phyloP scores from a whole-genome alignment of 2,329 filamentous ascomycete genomes.

The Ascochyta lentis region DNA sequence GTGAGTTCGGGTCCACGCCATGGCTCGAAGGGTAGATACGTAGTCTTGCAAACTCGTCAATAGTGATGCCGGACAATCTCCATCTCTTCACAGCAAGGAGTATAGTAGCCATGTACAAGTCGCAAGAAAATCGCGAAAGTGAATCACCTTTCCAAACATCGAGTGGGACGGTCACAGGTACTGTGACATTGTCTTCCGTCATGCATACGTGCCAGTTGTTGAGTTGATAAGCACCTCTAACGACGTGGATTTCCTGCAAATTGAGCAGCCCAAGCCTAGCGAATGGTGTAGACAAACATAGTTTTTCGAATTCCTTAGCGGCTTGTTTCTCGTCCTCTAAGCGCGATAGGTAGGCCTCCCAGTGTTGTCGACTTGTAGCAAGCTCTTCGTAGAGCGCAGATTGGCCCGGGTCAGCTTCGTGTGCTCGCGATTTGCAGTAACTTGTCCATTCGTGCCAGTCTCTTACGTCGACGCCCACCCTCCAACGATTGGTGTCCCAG shows the following conservation, averaged over 20 bases:
- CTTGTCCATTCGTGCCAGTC: constrained; percentile 17
- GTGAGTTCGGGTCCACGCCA: not conserved
- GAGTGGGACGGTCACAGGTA: constrained; percentile 1
- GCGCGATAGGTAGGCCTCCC: constrained; percentile 12
- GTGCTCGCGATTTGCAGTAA: constrained; percentile 2
- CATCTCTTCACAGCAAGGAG: not conserved
- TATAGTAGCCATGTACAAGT: no score
- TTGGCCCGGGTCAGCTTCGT: not conserved
- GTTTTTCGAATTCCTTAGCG: not conserved
- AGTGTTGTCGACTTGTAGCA: constrained; percentile 13
- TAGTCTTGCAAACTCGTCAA: not conserved
- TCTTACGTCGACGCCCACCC: constrained; percentile 4
- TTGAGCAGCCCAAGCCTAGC: not conserved
- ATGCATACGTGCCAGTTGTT: not conserved
- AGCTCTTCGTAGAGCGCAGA: not conserved
- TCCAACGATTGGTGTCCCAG: constrained; percentile 21
- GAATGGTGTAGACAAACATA: not conserved
- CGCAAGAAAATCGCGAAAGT: not conserved
- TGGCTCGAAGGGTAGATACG: not conserved
- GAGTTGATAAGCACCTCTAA: not conserved
- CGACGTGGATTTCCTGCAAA: not conserved
- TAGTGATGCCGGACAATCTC: not conserved
- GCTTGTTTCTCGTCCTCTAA: constrained; percentile 12
- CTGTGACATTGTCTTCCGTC: not conserved
- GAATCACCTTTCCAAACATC: constrained; percentile 5